These are phyloP conservation scores for Amphibolis antarctica DNA, from an alignment of 106 monocot species.

Conservation along the genomic window DNA sequence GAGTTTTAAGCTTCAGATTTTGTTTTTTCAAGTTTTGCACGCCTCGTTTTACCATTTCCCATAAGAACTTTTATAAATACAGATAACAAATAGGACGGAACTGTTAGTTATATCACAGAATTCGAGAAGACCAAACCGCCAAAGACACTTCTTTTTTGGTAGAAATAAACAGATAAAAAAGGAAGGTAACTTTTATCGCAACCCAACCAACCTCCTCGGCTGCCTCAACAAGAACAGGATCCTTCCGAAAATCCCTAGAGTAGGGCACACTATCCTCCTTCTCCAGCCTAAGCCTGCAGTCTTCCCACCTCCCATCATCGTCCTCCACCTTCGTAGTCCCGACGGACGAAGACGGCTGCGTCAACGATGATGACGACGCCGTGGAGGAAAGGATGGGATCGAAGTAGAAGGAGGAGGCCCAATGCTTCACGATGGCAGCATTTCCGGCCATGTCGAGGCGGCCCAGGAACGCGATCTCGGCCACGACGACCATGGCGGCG, in stretches of 20 bases:
- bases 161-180: no score
- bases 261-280: slow-evolving; percentile 50
- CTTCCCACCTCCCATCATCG: neutral
- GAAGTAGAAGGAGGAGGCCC: slow-evolving; percentile 49
- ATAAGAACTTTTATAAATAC: no score
- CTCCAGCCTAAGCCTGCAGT: slow-evolving; percentile 64
- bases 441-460: slow-evolving; percentile 77
- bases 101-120: no score
- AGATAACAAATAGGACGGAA: no score
- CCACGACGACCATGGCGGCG: slow-evolving; percentile 39
- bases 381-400: slow-evolving; percentile 6
- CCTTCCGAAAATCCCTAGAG: slow-evolving; percentile 53
- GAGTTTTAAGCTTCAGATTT: no score
- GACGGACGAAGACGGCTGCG: neutral
- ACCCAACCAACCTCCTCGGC: slow-evolving; percentile 28
- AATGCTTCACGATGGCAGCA: slow-evolving; percentile 41
- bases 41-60: no score
- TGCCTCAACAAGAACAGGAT: slow-evolving; percentile 57
- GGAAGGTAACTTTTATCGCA: no score
- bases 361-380: neutral
- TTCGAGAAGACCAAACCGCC: no score
- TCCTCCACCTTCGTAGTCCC: neutral
- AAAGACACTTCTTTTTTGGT: no score
- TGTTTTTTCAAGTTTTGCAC: no score
- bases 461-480: slow-evolving; percentile 69